These are phyloP conservation scores for Plasmopara muralis DNA, from an alignment of 352 stramenopile genomes.

Conservation along the genomic window DNA sequence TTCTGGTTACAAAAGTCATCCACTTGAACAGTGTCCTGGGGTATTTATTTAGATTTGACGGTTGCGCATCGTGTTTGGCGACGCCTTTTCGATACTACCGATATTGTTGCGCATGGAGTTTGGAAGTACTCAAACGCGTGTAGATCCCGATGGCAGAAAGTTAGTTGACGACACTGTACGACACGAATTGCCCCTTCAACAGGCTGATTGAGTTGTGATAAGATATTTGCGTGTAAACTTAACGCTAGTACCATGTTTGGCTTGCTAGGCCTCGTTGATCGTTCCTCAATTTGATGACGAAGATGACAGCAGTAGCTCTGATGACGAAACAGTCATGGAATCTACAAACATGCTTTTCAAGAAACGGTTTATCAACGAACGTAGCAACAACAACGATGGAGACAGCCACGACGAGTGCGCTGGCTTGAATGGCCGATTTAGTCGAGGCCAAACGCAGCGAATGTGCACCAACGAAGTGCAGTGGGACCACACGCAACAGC, in stretches of 20 bases:
- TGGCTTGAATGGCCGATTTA: background rate
- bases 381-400: constrained; percentile 20
- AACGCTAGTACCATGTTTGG: background rate
- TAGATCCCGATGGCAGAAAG: constrained; percentile 39
- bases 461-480: constrained; percentile 30
- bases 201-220: constrained; percentile 4
- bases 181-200: constrained; percentile 3
- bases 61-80: constrained; percentile 11
- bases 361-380: background rate
- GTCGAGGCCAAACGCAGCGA: background rate
- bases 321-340: constrained; percentile 15
- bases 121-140: constrained; percentile 37
- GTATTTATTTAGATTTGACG: constrained; percentile 1
- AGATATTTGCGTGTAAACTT: background rate
- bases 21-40: no score
- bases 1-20: background rate
- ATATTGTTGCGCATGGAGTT: constrained; percentile 26
- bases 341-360: constrained; percentile 2
- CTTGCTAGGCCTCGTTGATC: constrained; percentile 32
- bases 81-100: constrained; percentile 3
- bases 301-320: constrained; percentile 44
- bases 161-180: constrained; percentile 28
- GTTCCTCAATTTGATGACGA: constrained; percentile 71
- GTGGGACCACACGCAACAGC: constrained; percentile 44
- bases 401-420: constrained; percentile 19